These are phyloP conservation scores for Glycyrrhiza uralensis DNA, from an alignment of 306 rosid genomes.

Conservation along the genomic window DNA sequence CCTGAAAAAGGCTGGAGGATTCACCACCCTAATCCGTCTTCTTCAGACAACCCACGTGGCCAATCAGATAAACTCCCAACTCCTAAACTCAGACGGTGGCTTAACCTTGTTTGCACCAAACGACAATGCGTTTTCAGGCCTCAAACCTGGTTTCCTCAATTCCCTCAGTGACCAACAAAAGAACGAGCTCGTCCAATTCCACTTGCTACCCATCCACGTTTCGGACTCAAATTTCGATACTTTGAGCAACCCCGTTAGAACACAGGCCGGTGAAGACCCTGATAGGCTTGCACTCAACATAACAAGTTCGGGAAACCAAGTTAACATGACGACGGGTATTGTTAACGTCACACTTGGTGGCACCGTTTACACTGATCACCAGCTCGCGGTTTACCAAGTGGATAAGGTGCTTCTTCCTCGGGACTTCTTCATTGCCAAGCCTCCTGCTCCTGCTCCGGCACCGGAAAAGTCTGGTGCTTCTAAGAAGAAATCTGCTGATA, in stretches of 20 bases:
- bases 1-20: constrained; percentile 58
- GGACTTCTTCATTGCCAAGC: constrained; percentile 48
- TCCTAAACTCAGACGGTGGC: constrained; percentile 49
- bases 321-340: constrained; percentile 59
- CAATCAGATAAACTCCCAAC: constrained; percentile 58
- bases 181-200: constrained; percentile 65
- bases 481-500: constrained; percentile 46
- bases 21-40: constrained; percentile 57
- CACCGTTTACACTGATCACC: constrained; percentile 54
- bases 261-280: constrained; percentile 61
- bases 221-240: constrained; percentile 59
- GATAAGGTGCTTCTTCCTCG: constrained; percentile 64
- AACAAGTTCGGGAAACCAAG: constrained; percentile 58
- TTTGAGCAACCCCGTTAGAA: constrained; percentile 61
- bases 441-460: constrained; percentile 55
- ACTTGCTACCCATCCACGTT: constrained; percentile 49
- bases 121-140: constrained; percentile 57
- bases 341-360: constrained; percentile 63
- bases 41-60: constrained; percentile 54
- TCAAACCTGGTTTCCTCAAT: constrained; percentile 64
- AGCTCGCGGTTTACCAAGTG: constrained; percentile 63
- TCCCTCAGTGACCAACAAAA: constrained; percentile 56
- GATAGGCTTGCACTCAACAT: constrained; percentile 57
- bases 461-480: constrained; percentile 32
- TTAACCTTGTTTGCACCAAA: constrained; percentile 57